phyloP scores from a whole-genome alignment of 169 alveolate species.

The Cryptosporidium viatorum region DNA sequence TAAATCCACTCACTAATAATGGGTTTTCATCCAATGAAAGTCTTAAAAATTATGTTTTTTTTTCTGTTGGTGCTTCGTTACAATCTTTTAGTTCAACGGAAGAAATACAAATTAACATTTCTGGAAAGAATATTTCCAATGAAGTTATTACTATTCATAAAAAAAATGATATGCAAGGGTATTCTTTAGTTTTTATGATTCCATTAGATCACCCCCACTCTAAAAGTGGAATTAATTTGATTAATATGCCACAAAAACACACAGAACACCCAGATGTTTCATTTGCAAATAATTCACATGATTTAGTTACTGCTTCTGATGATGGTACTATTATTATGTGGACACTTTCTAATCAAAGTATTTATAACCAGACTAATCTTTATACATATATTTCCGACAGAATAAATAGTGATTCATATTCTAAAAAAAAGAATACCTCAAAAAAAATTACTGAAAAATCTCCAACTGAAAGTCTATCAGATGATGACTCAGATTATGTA shows the following conservation, averaged over 20 bases:
- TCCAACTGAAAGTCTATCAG: background rate
- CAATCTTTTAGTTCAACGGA: slow-evolving; percentile 22
- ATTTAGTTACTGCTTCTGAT: slow-evolving; percentile 82
- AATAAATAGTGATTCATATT: slow-evolving; percentile 30
- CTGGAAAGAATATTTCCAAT: background rate
- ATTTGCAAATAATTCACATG: slow-evolving; percentile 79
- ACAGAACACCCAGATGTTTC: slow-evolving; percentile 81
- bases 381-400: slow-evolving; percentile 47
- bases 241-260: slow-evolving; percentile 74
- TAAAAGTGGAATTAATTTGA: background rate
- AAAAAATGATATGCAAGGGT: slow-evolving; percentile 5
- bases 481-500: slow-evolving; percentile 38
- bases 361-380: slow-evolving; percentile 8
- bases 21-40: slow-evolving; percentile 1
- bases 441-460: background rate
- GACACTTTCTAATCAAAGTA: slow-evolving; percentile 21
- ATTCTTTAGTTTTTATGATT: slow-evolving; percentile 40
- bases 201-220: background rate
- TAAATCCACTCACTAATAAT: slow-evolving; percentile 12
- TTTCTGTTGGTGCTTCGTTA: slow-evolving; percentile 69
- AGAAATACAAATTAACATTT: slow-evolving; percentile 37
- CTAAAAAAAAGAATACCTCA: slow-evolving; percentile 7
- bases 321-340: slow-evolving; percentile 80
- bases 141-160: background rate
- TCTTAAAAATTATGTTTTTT: background rate